Conservation (phyloP, 2,329 filamentous ascomycete species). For the Xylaria sp. region DNA sequence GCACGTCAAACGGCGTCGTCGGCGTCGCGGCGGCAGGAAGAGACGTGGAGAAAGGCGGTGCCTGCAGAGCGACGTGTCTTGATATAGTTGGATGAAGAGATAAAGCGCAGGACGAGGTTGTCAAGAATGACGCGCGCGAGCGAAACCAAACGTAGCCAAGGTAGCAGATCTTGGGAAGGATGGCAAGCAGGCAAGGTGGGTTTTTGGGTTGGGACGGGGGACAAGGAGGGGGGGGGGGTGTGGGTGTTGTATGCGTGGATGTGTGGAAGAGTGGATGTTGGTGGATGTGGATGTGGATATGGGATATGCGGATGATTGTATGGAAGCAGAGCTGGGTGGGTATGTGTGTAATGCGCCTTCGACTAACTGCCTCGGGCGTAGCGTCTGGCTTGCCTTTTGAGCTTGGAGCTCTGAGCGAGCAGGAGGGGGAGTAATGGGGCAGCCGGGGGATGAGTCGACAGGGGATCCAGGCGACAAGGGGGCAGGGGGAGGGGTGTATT, state of each 20-base stretch:
- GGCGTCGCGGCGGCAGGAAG: conserved; percentile 43
- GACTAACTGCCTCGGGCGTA: not conserved
- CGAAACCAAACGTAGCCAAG: conserved; percentile 44
- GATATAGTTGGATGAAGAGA: conserved; percentile 64
- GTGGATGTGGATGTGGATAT: conserved; percentile 43
- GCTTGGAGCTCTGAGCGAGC: conserved; percentile 13
- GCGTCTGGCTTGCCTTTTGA: not conserved
- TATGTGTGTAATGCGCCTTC: conserved; percentile 17
- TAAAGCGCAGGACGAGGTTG: conserved; percentile 44
- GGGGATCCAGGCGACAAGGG: not conserved
- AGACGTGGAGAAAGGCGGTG: conserved; percentile 53
- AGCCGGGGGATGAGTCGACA: not conserved
- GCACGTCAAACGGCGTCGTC: conserved; percentile 48
- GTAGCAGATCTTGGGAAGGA: conserved; percentile 48
- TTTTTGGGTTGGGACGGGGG: conserved; percentile 14
- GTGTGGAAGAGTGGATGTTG: conserved; percentile 12
- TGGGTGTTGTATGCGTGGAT: conserved; percentile 9
- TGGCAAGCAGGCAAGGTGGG: conserved; percentile 41
- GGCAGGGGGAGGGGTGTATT: conserved; percentile 40
- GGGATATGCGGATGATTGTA: conserved; percentile 31
- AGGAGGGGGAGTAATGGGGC: conserved; percentile 13
- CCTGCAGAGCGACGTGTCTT: conserved; percentile 70
- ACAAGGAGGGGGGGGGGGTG: not conserved
- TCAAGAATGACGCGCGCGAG: conserved; percentile 52
- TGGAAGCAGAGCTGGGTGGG: not conserved